Conservation (phyloP, 2,329 filamentous ascomycete genomes). For the Fusarium heterosporum region DNA sequence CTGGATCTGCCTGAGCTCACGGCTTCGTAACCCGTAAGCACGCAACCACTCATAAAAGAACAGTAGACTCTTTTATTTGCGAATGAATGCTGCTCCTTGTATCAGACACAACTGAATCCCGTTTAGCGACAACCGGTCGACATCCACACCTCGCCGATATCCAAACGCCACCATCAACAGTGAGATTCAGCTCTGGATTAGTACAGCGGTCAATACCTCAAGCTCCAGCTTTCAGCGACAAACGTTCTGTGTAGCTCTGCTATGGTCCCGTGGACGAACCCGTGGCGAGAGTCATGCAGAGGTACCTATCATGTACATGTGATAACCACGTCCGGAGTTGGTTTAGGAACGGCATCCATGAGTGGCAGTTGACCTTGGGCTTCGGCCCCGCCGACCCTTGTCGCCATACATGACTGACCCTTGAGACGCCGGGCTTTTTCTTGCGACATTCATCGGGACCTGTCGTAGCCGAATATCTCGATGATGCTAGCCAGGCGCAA, state of each 20-base stretch:
- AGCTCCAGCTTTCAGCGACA: slow-evolving; percentile 36
- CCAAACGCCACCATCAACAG: slow-evolving; percentile 42
- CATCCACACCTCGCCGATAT: slow-evolving; percentile 36
- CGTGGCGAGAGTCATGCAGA: slow-evolving; percentile 46
- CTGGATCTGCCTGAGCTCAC: slow-evolving; percentile 9
- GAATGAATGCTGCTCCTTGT: slow-evolving; percentile 11
- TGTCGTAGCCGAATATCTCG: slow-evolving; percentile 23
- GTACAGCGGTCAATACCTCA: slow-evolving; percentile 21
- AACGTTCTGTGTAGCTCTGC: slow-evolving; percentile 28
- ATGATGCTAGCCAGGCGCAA: slow-evolving; percentile 13
- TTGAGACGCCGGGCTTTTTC: slow-evolving; percentile 35
- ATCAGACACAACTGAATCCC: slow-evolving; percentile 26
- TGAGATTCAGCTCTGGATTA: slow-evolving; percentile 37
- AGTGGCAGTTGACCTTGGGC: slow-evolving; percentile 48
- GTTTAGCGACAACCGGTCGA: slow-evolving; percentile 30
- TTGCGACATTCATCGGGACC: slow-evolving; percentile 26
- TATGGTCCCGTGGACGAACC: slow-evolving; percentile 41
- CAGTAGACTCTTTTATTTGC: not conserved
- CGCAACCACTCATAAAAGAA: not conserved
- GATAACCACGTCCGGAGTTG: slow-evolving; percentile 48
- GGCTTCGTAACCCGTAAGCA: not conserved
- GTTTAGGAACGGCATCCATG: slow-evolving; percentile 43
- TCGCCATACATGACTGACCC: slow-evolving; percentile 37
- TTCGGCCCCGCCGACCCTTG: slow-evolving; percentile 46
- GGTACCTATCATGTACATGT: slow-evolving; percentile 43